Base-by-base conservation (phyloP, 2,329 filamentous ascomycete species). In the Rhexocercosporidium sp. region DNA sequence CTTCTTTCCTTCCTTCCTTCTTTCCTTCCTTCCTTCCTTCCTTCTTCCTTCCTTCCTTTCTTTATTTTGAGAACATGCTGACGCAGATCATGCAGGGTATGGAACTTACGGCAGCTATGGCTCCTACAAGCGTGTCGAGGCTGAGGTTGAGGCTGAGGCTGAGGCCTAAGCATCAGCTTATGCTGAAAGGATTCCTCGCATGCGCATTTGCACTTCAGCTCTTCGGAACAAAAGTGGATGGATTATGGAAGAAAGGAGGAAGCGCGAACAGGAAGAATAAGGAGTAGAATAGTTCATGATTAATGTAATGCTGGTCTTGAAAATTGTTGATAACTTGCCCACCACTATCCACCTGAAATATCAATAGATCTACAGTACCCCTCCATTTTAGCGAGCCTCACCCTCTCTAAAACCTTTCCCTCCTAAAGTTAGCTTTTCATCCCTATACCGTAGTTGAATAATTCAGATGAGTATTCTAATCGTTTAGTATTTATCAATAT, bases 71-170 rank as follows among this genome's bases (percentile, higher is more conserved):
- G n/a, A n/a, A 44, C n/a, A 44, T 12, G n/a, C 41, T 44, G 41
- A 44, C 18, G 9, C 22, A 8, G 9, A 14, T 22, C 4, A 34
- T 12, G 8, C 9, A 56, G 53, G 53, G 12, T 66, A 66, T 29
- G 63, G 63, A 25, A 27, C 12, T 6, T 65, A 65, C 31, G 63
- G 44, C 12, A 37, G 18, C 8, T 65, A 65, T 27, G 64, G 64
- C 9, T 31, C 44, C 5, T 65, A 65, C 37, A 65, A 65, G 46
- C 20, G 44, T n/a, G 25, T 62, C 12, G 47, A 65, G 56, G 31
- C 14, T 5, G 62, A 64, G 27, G 62, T 39, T 4, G 62, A 59
- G 53, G 41, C 34, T 27, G 47, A 51, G 46, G 46, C 39, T 49
- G 44, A 62, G 44, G 44, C 59, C 11, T 51, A 47, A 49, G 18